Evolutionary conservation across 345 rosid genomes (phyloP), one percentile per base, ranked within the genome.

Genomic region (Ceriops decandra): DNA sequence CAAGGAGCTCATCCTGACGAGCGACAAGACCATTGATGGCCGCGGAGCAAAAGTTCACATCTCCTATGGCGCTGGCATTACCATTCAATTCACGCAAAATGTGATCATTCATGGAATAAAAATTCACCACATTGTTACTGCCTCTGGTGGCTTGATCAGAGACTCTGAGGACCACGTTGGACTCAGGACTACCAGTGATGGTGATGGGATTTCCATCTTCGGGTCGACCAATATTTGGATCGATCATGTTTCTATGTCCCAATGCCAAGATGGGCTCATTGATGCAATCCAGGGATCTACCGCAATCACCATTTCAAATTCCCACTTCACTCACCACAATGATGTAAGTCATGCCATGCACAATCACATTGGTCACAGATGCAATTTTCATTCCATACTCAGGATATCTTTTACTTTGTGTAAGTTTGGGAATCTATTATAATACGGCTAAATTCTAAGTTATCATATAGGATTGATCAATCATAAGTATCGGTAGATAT

Each of bases 221-320:
- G 76, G 80, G 0, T 62, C 80, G 6, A 71, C 70, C 22, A 63
- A 68, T 51, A 7, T 72, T 52, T 72, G 80, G 80, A 72, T 76
- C 54, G 80, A 76, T 64, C 80, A 76, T 26, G 80, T 76, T 35
- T 71, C 80, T 13, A 76, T 76, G 80, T 76, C 80, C 5, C 54
- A 62, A 7, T 76, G 80, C 67, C 58, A 58, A 4, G 80, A 76
- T 63, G 80, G 80, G 0, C 66, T 76, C 8, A 72, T 76, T 13
- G 80, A 76, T 62, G 80, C 69, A 2, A 58, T 76, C 19, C 64
- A 62, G 59, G 80, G 80, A 26, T 71, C 80, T 53, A 68, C 80
- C 6, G 80, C 69, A 5, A 52, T 76, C 17, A 76, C 80, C 66
- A 71, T 76, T 22, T 76, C 76, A 0, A 76, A 76, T 28, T 67